Conservation (phyloP, 345 rosid species). For the Sisymbrium irio region DNA sequence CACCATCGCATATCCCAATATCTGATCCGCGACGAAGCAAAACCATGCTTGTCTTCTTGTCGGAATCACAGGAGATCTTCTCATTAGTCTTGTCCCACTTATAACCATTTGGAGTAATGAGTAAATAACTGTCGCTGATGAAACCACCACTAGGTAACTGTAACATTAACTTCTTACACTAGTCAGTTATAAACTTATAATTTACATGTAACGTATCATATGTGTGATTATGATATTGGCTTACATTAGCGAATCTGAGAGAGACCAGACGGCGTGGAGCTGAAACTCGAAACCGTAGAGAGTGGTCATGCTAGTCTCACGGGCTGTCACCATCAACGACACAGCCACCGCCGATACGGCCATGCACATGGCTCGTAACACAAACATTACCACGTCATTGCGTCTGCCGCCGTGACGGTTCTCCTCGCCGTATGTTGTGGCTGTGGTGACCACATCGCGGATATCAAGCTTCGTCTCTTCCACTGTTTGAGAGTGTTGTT, state of each 20-base stretch:
- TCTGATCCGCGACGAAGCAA: constrained; percentile 70
- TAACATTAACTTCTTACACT: no score
- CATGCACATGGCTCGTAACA: constrained; percentile 53
- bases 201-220: neutral
- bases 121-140: constrained; percentile 56
- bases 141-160: constrained; percentile 72
- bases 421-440: constrained; percentile 13
- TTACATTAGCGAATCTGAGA: constrained; percentile 75
- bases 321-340: constrained; percentile 69
- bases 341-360: constrained; percentile 48
- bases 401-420: constrained; percentile 7
- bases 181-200: no score
- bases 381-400: constrained; percentile 41
- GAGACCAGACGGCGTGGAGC: constrained; percentile 70
- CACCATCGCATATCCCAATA: constrained; percentile 60
- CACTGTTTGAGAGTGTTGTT: constrained; percentile 5
- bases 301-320: constrained; percentile 49
- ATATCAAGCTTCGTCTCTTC: constrained; percentile 24
- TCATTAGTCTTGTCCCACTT: constrained; percentile 46
- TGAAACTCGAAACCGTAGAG: constrained; percentile 67
- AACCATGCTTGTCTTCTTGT: constrained; percentile 78
- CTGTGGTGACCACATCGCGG: constrained; percentile 6
- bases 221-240: constrained; percentile 16
- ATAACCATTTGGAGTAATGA: constrained; percentile 56
- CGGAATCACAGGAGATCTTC: constrained; percentile 44